phyloP scores from a whole-genome alignment of 345 rosid species.

The Citrus reticulata region DNA sequence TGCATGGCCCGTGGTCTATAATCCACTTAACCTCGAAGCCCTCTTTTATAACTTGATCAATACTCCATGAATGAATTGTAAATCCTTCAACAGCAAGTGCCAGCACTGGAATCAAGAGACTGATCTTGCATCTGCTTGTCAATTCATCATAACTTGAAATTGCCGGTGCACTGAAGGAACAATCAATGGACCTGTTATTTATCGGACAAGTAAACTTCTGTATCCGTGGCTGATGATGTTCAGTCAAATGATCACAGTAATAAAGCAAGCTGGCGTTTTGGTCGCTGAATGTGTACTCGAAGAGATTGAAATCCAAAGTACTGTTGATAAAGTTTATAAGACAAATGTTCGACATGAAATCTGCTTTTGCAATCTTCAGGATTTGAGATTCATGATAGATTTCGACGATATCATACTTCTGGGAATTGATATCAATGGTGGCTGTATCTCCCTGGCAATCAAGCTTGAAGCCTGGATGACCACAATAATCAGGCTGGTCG shows the following conservation, averaged over 20 bases:
- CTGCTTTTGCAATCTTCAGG: conserved; percentile 11
- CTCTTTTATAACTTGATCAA: not conserved
- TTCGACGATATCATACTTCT: conserved; percentile 3
- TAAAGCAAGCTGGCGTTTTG: conserved; percentile 1
- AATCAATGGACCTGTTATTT: not conserved
- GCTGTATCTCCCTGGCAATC: conserved; percentile 3
- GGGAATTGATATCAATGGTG: not conserved
- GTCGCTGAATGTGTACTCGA: not conserved
- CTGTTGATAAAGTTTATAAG: not conserved
- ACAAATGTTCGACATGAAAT: not conserved
- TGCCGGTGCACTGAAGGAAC: not conserved
- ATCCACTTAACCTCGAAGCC: conserved; percentile 7
- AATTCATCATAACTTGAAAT: not conserved
- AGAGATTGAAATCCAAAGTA: not conserved
- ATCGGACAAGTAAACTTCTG: not conserved
- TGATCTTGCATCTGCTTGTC: not conserved
- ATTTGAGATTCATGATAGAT: not conserved
- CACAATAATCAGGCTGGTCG: conserved; percentile 9
- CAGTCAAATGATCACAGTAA: not conserved
- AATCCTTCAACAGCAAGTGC: not conserved
- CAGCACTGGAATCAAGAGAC: not conserved
- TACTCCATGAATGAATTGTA: not conserved
- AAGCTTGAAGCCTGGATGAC: conserved; percentile 12
- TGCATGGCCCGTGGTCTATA: not conserved
- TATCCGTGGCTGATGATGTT: too few species aligned